Base-by-base conservation (phyloP, 129 eudicot species). In the Logfia minima region DNA sequence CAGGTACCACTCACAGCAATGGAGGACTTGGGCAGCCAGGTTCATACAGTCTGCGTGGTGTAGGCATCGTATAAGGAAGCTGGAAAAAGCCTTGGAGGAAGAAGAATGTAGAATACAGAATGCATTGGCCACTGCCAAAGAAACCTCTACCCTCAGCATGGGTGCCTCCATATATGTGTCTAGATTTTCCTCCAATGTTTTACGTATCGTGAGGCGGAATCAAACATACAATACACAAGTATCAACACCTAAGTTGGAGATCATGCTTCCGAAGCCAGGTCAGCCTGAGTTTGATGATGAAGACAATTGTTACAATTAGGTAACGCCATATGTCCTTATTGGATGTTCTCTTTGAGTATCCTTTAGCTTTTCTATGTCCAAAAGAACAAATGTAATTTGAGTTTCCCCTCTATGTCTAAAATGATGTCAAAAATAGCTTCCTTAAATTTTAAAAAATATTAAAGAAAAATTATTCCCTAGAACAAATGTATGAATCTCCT, bases 11-110 rank as follows among this genome's bases (percentile, higher is more conserved):
- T 92, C 97, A 32, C 89, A 78, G 37, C 96, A 87, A 75, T 92
- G 96, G 96, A 87, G 90, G 76, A 80, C 88, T 76, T 89, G 93
- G 96, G 92, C 87, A n/a, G 96, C 93, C 10, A 81, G 88, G 81
- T 84, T 39, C 68, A 90, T 92, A 86, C 98, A 92, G 72, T 70
- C 79, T 71, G 88, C 86, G 17, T 87, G 98, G 98, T 89, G 86
- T 13, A 53, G 77, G 10, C 71, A 86, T 71, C 72, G 85, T 43
- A 81, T 64, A 79, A 76, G 78, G 79, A 83, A 87, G 83, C 80
- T 45, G 45, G 80, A 79, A 55, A 59, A n/a, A 18, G 8, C 35
- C n/a, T 52, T 89, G 45, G 77, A 61, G 29, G 88, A 80, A 63
- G 81, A 82, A 71, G 86, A 84, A 71, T 77, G 61, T 45, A 78